Conservation (phyloP, 1,139 yeast species). For the Hansenula lynferdii region DNA sequence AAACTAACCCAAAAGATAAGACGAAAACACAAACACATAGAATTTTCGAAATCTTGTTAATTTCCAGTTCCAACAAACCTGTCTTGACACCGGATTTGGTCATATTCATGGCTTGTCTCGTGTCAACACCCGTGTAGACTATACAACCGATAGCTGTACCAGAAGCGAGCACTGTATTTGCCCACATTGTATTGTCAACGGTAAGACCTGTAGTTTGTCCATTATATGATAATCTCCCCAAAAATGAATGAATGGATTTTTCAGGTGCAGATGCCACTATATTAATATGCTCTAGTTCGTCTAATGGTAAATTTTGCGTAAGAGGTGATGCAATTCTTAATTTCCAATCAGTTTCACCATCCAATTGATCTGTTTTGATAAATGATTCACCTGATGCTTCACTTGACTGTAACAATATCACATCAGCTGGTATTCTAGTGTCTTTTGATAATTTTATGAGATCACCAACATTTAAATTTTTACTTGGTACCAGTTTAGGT, state of each 20-base stretch:
- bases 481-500: slow-evolving; percentile 48
- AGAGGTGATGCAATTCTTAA: slow-evolving; percentile 68
- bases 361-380: slow-evolving; percentile 94
- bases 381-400: slow-evolving; percentile 86
- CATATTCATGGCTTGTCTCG: slow-evolving; percentile 93
- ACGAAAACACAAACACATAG: slow-evolving; percentile 82
- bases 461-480: slow-evolving; percentile 80
- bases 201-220: slow-evolving; percentile 62
- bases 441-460: slow-evolving; percentile 78
- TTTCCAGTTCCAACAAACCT: slow-evolving; percentile 86
- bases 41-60: slow-evolving; percentile 82
- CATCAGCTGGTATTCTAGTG: slow-evolving; percentile 88
- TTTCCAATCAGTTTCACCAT: slow-evolving; percentile 99
- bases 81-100: slow-evolving; percentile 86
- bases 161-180: slow-evolving; percentile 93
- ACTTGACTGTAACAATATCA: slow-evolving; percentile 78
- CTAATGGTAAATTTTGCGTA: slow-evolving; percentile 56
- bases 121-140: slow-evolving; percentile 86
- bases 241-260: slow-evolving; percentile 75
- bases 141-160: slow-evolving; percentile 89
- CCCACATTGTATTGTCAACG: slow-evolving; percentile 95
- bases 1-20: slow-evolving; percentile 72
- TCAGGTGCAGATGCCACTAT: slow-evolving; percentile 74
- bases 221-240: slow-evolving; percentile 61
- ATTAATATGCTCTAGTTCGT: slow-evolving; percentile 42